A percentile compares a stretch with the other conserved stretches of the same genome.
These are phyloP conservation scores for Salvia hispanica DNA, from an alignment of 257 asterid genomes.

Conservation along the genomic window DNA sequence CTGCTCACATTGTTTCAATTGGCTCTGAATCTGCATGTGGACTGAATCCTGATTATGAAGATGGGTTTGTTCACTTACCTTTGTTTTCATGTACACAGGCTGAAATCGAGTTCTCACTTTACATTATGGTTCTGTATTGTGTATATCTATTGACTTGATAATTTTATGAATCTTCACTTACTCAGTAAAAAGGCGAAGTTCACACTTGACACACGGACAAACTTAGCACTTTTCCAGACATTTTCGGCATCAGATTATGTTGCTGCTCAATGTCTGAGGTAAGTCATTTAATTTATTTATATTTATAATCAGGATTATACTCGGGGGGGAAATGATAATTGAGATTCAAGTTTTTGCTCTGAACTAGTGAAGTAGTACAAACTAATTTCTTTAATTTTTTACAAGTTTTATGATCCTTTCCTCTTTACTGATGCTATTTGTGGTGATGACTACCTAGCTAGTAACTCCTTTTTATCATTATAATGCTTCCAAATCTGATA, in stretches of 20 bases:
- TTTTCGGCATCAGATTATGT: slow-evolving; percentile 91
- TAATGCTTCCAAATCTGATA: slow-evolving; percentile 11
- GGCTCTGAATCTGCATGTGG: slow-evolving; percentile 80
- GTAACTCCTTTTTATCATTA: background rate
- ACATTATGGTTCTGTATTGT: slow-evolving; percentile 1
- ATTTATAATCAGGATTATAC: no score
- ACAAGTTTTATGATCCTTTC: background rate
- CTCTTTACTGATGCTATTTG: background rate
- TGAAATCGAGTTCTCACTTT: slow-evolving; percentile 23
- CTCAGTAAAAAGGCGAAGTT: slow-evolving; percentile 60
- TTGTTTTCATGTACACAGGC: slow-evolving; percentile 9
- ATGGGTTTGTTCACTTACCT: slow-evolving; percentile 63
- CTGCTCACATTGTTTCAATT: slow-evolving; percentile 83
- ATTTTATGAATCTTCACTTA: slow-evolving; percentile 29
- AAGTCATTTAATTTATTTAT: slow-evolving; percentile 11
- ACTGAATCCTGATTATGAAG: slow-evolving; percentile 73
- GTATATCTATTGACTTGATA: slow-evolving; percentile 14
- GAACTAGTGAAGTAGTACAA: background rate
- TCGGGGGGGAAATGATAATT: background rate
- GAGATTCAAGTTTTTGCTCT: background rate
- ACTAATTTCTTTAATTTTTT: background rate
- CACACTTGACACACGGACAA: slow-evolving; percentile 80
- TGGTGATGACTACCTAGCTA: slow-evolving; percentile 4
- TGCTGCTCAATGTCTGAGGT: slow-evolving; percentile 95
- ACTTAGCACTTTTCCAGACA: slow-evolving; percentile 81